Evolutionary conservation across 176 grass and related monocot genomes (phyloP), one percentile per base, ranked within the genome.

Genomic region (Miscanthus lutarioriparius): DNA sequence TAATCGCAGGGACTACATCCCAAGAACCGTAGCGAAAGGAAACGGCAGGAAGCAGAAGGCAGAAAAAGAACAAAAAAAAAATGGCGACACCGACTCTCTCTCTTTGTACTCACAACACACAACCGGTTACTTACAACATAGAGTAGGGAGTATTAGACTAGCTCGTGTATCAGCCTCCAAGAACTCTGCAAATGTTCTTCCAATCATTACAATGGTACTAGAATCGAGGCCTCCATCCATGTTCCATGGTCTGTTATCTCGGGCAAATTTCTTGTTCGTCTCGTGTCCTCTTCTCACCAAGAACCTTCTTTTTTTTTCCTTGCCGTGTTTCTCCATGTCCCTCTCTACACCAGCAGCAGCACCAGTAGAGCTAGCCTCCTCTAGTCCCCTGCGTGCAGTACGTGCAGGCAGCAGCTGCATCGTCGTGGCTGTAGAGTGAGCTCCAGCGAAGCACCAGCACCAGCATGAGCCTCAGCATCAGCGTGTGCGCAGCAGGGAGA

Each of bases 181-280:
- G 84, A 87, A 87, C 80, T 25, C 44, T 39, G 41, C 78, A 58
- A 78, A 78, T 82, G 72, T 6, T 77, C 26, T 77, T 72, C 37
- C 53, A 59, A 4, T 48, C 49, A 75, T 53, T 51, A 6, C 59
- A 20, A 20, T 73, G 59, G 3, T 43, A 39, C 65, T 67, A 1
- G 43, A 63, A 67, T 38, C 64, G 30, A 63, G 61, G n/a, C 13
- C n/a, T 47, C 20, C 3, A 1, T 33, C 48, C 54, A 59, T n/a
- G 23, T 7, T 53, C 14, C 65, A 54, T 27, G 72, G 19, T 25
- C 43, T 20, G 8, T 67, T 75, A 47, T 56, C 73, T 36, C 19
- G 79, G 17, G 49, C n/a, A 26, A 49, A 69, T 53, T 28, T 53
- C 32, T 6, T 23, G 7, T 17, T 64, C 40, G 37, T 33, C 44